Evolutionary conservation across 2,329 filamentous ascomycete genomes (phyloP).

Genomic region (Ophiocordyceps camponoti-rufipedis): DNA sequence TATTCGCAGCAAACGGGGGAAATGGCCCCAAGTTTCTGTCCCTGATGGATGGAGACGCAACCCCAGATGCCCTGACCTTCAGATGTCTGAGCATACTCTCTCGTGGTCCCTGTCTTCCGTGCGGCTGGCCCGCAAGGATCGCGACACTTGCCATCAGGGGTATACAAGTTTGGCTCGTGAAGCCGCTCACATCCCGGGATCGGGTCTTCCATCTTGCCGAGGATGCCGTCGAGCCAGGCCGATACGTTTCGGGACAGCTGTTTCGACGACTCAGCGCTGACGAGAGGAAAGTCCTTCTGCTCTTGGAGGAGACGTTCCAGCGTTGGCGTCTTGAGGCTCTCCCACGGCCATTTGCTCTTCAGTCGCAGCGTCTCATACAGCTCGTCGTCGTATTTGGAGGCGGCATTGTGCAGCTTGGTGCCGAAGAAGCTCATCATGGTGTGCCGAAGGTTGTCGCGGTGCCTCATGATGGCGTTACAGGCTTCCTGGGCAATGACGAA

Average conservation of each 20-base stretch:
- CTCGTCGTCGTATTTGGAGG: neutral
- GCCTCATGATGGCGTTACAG: neutral
- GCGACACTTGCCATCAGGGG: neutral
- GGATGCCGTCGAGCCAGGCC: neutral
- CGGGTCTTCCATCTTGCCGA: neutral
- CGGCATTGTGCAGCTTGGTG: neutral
- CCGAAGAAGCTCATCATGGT: neutral
- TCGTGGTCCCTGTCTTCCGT: no score
- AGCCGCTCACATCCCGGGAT: neutral
- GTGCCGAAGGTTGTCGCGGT: neutral
- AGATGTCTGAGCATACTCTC: neutral
- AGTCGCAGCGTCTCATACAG: neutral
- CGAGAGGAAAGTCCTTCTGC: neutral
- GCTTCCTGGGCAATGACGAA: neutral
- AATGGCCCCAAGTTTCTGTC: neutral
- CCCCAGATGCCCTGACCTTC: neutral
- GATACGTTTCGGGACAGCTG: neutral
- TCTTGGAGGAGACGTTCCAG: neutral
- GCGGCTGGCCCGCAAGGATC: neutral
- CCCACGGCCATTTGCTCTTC: neutral
- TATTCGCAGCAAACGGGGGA: neutral
- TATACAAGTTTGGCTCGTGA: neutral
- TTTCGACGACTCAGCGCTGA: neutral
- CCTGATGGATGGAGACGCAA: neutral
- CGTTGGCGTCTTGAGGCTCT: neutral